These are phyloP conservation scores for Andrographis paniculata DNA, from an alignment of 305 asterid species.

Conservation along the genomic window DNA sequence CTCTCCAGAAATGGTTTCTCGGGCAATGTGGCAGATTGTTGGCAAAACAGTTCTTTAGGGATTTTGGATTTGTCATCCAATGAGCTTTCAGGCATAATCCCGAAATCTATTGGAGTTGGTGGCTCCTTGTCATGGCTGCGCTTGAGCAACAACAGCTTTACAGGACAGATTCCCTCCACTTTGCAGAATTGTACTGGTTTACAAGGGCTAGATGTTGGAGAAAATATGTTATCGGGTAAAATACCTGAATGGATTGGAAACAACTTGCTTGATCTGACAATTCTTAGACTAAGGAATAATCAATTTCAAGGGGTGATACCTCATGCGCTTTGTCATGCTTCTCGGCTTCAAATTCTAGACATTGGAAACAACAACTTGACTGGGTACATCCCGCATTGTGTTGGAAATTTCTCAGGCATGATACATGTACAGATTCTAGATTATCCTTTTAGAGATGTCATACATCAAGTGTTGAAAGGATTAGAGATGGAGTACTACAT, in stretches of 20 bases:
- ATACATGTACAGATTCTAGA: neutral
- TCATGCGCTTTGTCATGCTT: neutral
- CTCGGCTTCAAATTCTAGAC: conserved; percentile 1
- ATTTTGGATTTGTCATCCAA: conserved; percentile 2
- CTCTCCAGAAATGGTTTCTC: conserved; percentile 4
- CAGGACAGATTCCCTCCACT: conserved; percentile 6
- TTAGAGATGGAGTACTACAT: neutral
- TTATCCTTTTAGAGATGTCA: neutral
- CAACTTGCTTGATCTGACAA: neutral
- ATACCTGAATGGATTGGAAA: conserved; percentile 1
- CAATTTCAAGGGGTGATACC: conserved; percentile 3
- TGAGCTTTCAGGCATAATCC: conserved; percentile 2
- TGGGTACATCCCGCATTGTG: conserved; percentile 10
- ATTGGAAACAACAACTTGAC: conserved; percentile 5
- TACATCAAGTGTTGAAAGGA: conserved; percentile 8
- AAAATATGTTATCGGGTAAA: neutral
- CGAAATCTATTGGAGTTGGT: conserved; percentile 7
- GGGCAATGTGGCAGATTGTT: neutral
- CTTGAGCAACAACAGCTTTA: conserved; percentile 1
- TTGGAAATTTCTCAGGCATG: conserved; percentile 2
- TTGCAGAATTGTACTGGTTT: neutral
- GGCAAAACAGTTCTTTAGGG: neutral
- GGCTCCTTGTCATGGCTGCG: neutral
- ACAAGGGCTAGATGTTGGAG: conserved; percentile 1
- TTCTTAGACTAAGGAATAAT: conserved; percentile 5